phyloP scores from a whole-genome alignment of 768 basidiomycete genomes.

The Auriculariales sp. region DNA sequence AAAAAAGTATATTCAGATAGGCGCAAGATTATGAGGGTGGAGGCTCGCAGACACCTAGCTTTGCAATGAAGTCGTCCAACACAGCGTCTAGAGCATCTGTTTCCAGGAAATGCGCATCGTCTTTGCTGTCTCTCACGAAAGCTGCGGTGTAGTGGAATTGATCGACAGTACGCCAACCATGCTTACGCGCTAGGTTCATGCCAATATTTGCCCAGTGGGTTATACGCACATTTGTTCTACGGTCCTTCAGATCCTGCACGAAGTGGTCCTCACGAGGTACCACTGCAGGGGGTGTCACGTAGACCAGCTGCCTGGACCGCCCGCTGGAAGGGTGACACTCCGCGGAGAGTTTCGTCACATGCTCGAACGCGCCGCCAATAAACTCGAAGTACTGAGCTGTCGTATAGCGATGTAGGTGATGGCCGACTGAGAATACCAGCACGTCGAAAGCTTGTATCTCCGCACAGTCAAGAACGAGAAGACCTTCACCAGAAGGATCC shows the following conservation, averaged over 20 bases:
- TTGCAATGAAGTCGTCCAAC: neutral
- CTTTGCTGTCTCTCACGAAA: neutral
- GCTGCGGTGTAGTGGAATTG: neutral
- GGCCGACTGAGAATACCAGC: neutral
- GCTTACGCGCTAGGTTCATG: neutral
- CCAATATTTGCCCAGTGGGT: neutral
- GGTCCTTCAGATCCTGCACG: neutral
- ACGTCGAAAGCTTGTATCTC: neutral
- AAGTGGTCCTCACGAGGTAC: neutral
- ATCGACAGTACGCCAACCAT: neutral
- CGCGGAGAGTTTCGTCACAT: neutral
- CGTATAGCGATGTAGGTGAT: neutral
- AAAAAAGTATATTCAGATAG: too few relatives aligned
- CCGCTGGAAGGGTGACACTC: neutral
- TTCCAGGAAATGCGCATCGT: neutral
- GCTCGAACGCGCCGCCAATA: neutral
- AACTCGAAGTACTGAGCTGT: neutral
- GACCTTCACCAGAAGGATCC: neutral
- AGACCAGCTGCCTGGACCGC: neutral
- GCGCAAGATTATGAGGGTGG: too few relatives aligned
- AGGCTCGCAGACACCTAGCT: neutral
- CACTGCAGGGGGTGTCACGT: neutral
- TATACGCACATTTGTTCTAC: neutral
- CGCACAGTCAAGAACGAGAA: neutral
- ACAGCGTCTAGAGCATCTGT: neutral